Conservation (phyloP, 2,329 filamentous ascomycete species). For the Sporothrix luriei region DNA sequence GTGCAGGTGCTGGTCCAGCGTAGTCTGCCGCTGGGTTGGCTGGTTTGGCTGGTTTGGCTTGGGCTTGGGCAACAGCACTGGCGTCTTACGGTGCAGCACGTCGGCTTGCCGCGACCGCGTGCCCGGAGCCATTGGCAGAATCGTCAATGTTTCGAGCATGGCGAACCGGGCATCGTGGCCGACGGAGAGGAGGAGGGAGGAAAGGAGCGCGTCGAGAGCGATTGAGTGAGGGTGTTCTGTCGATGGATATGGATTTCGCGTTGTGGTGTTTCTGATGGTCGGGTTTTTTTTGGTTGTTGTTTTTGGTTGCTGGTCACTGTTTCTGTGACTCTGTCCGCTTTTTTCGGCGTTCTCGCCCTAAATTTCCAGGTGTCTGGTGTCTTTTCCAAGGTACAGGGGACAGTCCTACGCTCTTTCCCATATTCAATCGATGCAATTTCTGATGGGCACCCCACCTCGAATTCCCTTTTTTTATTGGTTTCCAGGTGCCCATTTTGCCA, state of each 20-base stretch:
- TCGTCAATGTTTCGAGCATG: slow-evolving; percentile 36
- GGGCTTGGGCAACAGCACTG: slow-evolving; percentile 35
- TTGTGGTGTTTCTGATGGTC: background rate
- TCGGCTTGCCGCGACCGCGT: slow-evolving; percentile 38
- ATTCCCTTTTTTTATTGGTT: slow-evolving; percentile 2
- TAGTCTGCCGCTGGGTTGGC: slow-evolving; percentile 33
- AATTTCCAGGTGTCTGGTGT: slow-evolving; percentile 6
- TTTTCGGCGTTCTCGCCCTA: slow-evolving; percentile 18
- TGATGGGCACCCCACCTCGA: background rate
- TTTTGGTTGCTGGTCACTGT: slow-evolving; percentile 20
- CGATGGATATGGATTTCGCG: background rate
- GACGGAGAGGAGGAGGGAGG: background rate
- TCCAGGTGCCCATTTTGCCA: background rate
- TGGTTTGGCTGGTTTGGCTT: no score
- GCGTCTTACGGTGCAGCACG: slow-evolving; percentile 32
- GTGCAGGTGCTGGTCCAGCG: slow-evolving; percentile 33
- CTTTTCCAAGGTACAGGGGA: slow-evolving; percentile 14
- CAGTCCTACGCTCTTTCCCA: slow-evolving; percentile 15
- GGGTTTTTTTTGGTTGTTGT: slow-evolving; percentile 15
- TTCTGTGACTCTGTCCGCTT: slow-evolving; percentile 1
- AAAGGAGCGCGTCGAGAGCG: background rate
- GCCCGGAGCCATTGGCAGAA: slow-evolving; percentile 37
- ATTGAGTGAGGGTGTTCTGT: background rate
- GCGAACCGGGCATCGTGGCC: slow-evolving; percentile 30
- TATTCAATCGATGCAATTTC: slow-evolving; percentile 23